Evolutionary conservation across 306 rosid species (phyloP).

Genomic region (Begonia peltatifolia): DNA sequence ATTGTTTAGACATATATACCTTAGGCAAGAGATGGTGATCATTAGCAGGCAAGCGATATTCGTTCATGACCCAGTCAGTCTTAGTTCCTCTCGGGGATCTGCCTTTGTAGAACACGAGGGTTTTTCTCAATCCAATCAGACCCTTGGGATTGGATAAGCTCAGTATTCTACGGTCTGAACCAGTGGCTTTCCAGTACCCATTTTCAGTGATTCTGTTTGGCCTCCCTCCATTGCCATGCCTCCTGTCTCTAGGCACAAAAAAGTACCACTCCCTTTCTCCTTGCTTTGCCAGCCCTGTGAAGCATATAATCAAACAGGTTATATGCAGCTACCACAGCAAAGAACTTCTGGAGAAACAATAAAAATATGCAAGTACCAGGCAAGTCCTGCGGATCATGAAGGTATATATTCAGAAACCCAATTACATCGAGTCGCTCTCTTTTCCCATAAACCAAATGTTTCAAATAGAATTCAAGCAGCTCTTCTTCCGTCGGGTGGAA

Average conservation of each 20-base stretch:
- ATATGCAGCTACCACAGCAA: too few species aligned
- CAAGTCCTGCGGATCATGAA: slow-evolving; percentile 70
- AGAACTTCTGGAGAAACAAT: too few species aligned
- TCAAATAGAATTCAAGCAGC: slow-evolving; percentile 80
- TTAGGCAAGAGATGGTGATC: slow-evolving; percentile 41
- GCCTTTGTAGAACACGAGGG: slow-evolving; percentile 79
- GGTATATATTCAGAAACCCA: slow-evolving; percentile 70
- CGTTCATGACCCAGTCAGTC: slow-evolving; percentile 99
- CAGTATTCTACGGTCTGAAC: slow-evolving; percentile 74
- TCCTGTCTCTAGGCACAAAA: slow-evolving; percentile 88
- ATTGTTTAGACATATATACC: slow-evolving; percentile 18
- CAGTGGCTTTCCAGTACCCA: slow-evolving; percentile 97
- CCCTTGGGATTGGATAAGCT: slow-evolving; percentile 54
- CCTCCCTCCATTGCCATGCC: slow-evolving; percentile 79
- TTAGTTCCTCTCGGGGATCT: slow-evolving; percentile 77
- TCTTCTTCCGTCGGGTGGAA: slow-evolving; percentile 97
- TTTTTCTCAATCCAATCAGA: slow-evolving; percentile 69
- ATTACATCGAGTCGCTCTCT: slow-evolving; percentile 50
- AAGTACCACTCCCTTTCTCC: slow-evolving; percentile 99
- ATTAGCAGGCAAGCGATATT: slow-evolving; percentile 56
- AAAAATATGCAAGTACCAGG: slow-evolving; percentile 39
- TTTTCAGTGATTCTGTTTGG: slow-evolving; percentile 84
- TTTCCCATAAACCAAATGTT: slow-evolving; percentile 51
- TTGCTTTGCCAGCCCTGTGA: slow-evolving; percentile 45
- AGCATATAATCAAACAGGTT: background rate